These are phyloP conservation scores for Cymbomonas tetramitiformis DNA, from an alignment of 139 green algal species.

Conservation along the genomic window DNA sequence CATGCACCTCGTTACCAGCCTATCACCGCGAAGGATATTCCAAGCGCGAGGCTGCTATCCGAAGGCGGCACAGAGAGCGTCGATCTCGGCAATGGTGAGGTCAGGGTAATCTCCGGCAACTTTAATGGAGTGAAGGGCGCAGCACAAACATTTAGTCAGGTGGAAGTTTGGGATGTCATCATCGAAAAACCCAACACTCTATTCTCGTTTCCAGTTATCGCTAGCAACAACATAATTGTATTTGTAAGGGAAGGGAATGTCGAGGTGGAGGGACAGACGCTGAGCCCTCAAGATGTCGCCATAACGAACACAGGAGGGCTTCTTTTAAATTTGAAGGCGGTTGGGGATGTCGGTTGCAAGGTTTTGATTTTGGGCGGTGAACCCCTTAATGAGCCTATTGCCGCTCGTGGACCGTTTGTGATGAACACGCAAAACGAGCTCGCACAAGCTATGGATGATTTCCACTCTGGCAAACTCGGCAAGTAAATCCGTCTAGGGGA, in stretches of 20 bases:
- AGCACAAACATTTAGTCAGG: conserved; percentile 3
- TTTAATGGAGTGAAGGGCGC: conserved; percentile 5
- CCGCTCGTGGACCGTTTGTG: conserved; percentile 26
- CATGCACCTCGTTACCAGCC: conserved; percentile 21
- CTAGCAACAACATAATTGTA: conserved; percentile 9
- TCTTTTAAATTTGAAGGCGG: conserved; percentile 8
- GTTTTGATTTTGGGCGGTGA: conserved; percentile 22
- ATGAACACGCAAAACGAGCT: conserved; percentile 34
- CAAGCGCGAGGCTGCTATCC: not conserved
- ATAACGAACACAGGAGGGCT: conserved; percentile 3
- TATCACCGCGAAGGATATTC: conserved; percentile 16
- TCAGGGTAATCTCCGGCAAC: conserved; percentile 18
- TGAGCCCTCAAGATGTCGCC: conserved; percentile 7
- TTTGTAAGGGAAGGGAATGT: conserved; percentile 7
- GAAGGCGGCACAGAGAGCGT: not conserved
- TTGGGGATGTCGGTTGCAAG: conserved; percentile 22
- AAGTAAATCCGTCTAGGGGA: too few species aligned
- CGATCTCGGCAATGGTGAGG: too few species aligned
- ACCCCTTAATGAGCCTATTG: conserved; percentile 30
- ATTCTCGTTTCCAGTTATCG: not conserved
- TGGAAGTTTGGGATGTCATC: conserved; percentile 10
- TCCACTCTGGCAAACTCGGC: conserved; percentile 13
- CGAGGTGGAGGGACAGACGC: not conserved
- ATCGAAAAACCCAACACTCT: not conserved
- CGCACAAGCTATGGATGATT: conserved; percentile 22